Conservation (phyloP, 2,329 filamentous ascomycete species). For the Aspergillus sclerotialis region DNA sequence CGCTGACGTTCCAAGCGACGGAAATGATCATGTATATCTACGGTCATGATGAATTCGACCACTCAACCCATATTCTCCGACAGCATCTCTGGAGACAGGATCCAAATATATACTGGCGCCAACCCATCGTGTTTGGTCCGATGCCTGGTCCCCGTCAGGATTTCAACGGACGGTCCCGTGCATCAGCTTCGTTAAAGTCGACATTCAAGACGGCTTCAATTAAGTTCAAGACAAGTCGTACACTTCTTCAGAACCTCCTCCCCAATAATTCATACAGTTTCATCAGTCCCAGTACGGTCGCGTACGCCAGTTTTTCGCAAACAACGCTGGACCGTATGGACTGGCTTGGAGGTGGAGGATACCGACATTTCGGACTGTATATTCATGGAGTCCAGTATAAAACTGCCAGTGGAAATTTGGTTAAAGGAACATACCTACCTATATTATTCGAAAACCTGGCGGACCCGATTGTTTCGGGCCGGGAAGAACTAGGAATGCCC, state of each 20-base stretch:
- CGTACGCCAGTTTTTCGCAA: constrained; percentile 36
- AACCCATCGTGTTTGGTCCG: constrained; percentile 42
- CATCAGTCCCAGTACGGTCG: constrained; percentile 37
- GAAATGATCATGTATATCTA: constrained; percentile 41
- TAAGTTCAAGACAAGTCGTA: constrained; percentile 45
- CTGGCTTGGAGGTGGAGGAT: constrained; percentile 56
- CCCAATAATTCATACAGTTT: constrained; percentile 39
- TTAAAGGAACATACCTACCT: constrained; percentile 50
- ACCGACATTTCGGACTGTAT: constrained; percentile 53
- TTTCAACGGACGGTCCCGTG: constrained; percentile 13
- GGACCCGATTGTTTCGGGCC: constrained; percentile 54
- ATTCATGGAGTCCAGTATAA: constrained; percentile 56
- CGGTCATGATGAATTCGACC: constrained; percentile 53
- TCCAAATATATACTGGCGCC: constrained; percentile 35
- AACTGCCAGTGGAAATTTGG: constrained; percentile 40
- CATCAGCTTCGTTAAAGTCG: constrained; percentile 20
- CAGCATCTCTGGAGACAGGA: constrained; percentile 40
- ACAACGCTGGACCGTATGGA: constrained; percentile 46
- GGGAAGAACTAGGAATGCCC: constrained; percentile 57
- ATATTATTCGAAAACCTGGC: constrained; percentile 53
- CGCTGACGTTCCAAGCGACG: constrained; percentile 13
- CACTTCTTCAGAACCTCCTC: constrained; percentile 44
- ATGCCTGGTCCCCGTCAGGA: constrained; percentile 41
- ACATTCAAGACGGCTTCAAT: constrained; percentile 42
- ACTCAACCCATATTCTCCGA: constrained; percentile 45